Base-by-base conservation (phyloP, 176 grass and related monocot genomes). In the Echinochloa phyllopogon region DNA sequence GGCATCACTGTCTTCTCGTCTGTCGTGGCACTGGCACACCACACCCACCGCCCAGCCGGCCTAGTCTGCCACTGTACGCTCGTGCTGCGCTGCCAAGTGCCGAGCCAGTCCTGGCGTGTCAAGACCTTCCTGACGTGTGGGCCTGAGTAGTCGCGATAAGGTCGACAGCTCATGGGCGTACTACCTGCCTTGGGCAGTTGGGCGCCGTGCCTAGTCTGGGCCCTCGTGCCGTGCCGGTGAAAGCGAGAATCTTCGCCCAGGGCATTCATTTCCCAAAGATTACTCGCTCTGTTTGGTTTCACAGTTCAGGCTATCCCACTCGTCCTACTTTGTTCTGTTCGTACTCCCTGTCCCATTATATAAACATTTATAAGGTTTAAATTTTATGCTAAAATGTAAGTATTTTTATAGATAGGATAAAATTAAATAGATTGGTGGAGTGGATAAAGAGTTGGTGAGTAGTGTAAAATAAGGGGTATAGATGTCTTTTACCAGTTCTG, bases 81-180 rank as follows among this genome's bases (percentile, higher is more conserved):
- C 24, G 41, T 16, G 77, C 65, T 9, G 10, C 5, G 75, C 39
- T 87, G 77, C 69, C 24, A 43, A 43, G 45, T 87, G 78, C 78
- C 13, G 11, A 37, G 17, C 20, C 86, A 65, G 66, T 21, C 16
- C 33, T 33, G 75, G 8, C 81, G 65, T 72, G 81, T 65, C 80
- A 33, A 52, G 41, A n/a, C 40, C 0, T 25, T 2, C 17, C 65
- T 25, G 80, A 59, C 20, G 14, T 37, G 76, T 15, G 85, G 85
- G 58, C 15, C 65, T 11, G 65, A 11, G 38, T 5, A 42, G 3
- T 5, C 8, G 62, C 11, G 80, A 49, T 44, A 49, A 47, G 45
- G 3, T 73, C 58, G 81, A 80, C 87, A 74, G 60, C 17, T 55
- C 55, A 59, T 68, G 76, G 76, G 82, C 82, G 29, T 50, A 33